phyloP scores from a whole-genome alignment of 2,329 filamentous ascomycete species.

The Aspergillus aculeatinus region DNA sequence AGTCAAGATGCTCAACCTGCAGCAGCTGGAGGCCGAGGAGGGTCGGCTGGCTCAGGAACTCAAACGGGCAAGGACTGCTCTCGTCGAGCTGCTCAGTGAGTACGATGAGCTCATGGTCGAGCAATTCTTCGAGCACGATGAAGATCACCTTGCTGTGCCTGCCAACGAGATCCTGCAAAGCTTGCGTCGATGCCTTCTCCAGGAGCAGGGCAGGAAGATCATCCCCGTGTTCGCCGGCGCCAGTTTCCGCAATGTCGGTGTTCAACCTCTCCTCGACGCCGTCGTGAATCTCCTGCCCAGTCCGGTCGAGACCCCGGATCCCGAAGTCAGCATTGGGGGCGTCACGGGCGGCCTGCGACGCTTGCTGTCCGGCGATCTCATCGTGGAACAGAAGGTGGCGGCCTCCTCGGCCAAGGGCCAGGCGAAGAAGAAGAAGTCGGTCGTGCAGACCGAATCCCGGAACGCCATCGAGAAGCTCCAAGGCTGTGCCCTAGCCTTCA shows the following conservation, averaged over 20 bases:
- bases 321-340: constrained; percentile 68
- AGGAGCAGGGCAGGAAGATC: constrained; percentile 62
- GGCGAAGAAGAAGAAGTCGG: constrained; percentile 44
- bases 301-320: constrained; percentile 75
- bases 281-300: constrained; percentile 84
- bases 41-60: constrained; percentile 62
- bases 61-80: constrained; percentile 68
- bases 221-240: constrained; percentile 89
- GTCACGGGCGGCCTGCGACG: constrained; percentile 55
- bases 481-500: constrained; percentile 75
- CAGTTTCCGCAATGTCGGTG: constrained; percentile 90
- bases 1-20: constrained; percentile 56
- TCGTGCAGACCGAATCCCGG: constrained; percentile 47
- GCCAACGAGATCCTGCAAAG: constrained; percentile 67
- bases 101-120: constrained; percentile 85
- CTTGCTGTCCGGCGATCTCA: constrained; percentile 48
- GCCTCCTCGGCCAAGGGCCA: constrained; percentile 37
- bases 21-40: constrained; percentile 54
- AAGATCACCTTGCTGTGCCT: constrained; percentile 68
- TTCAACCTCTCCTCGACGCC: constrained; percentile 86
- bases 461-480: constrained; percentile 61
- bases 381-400: constrained; percentile 37
- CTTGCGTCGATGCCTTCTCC: constrained; percentile 68
- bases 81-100: constrained; percentile 83
- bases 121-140: constrained; percentile 73